Conservation (phyloP, 1,284 basidiomycete species). For the Naganishia liquefaciens region DNA sequence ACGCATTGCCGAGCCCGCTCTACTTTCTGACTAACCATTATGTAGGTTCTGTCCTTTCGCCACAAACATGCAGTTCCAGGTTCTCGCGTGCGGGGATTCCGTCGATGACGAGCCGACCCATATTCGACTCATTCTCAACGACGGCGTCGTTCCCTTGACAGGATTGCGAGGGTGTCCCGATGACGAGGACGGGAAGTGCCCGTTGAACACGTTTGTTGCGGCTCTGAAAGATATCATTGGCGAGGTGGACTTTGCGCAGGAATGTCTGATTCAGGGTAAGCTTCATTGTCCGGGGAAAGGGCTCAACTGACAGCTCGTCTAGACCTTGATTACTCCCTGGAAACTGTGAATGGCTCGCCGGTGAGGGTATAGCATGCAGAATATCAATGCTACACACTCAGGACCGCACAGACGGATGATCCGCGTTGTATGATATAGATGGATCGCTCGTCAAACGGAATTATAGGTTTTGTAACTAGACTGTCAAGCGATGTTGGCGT, state of each 20-base stretch:
- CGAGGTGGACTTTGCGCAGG: conserved; percentile 52
- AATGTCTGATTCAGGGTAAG: conserved; percentile 38
- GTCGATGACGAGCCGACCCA: conserved; percentile 40
- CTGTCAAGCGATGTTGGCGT: no score
- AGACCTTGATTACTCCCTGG: conserved; percentile 26
- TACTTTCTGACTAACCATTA: not conserved
- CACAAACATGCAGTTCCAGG: conserved; percentile 63
- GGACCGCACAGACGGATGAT: not conserved
- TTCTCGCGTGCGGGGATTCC: conserved; percentile 57
- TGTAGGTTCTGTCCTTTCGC: conserved; percentile 58
- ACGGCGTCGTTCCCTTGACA: conserved; percentile 65
- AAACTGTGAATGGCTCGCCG: conserved; percentile 32
- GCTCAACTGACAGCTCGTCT: not conserved
- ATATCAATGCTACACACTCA: not conserved
- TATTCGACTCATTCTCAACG: conserved; percentile 60
- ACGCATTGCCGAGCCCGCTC: conserved; percentile 18
- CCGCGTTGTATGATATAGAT: conserved; percentile 9
- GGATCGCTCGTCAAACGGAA: not conserved
- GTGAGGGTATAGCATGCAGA: not conserved
- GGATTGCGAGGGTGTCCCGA: conserved; percentile 61
- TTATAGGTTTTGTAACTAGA: no score
- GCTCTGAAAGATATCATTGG: conserved; percentile 58
- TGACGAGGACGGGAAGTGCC: conserved; percentile 63
- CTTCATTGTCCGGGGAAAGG: not conserved
- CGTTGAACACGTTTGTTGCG: conserved; percentile 59